A percentile compares a stretch with the other conserved stretches of the same genome.
These are phyloP conservation scores for Cornus controversa DNA, from an alignment of 148 eudicot genomes.

Conservation along the genomic window DNA sequence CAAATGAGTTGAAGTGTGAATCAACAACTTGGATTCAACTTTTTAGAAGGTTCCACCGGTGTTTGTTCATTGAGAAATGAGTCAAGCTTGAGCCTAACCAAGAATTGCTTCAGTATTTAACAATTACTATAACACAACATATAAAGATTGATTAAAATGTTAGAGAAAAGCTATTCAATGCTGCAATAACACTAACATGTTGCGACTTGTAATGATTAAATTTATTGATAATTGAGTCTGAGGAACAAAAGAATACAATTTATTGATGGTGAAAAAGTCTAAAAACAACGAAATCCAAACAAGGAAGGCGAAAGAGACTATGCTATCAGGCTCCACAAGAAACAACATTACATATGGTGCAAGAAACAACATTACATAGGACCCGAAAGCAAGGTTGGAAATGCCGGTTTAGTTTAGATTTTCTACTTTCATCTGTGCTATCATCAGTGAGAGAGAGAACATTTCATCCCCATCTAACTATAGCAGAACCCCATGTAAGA, in stretches of 20 bases:
- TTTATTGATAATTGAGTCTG: too few species aligned
- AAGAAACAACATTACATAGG: background rate
- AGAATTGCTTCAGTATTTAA: too few species aligned
- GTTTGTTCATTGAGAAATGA: too few species aligned
- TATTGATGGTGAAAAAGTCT: conserved; percentile 7
- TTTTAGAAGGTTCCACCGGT: too few species aligned
- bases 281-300: conserved; percentile 5
- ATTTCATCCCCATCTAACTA: conserved; percentile 76
- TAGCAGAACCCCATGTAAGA: conserved; percentile 93
- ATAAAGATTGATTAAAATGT: too few species aligned
- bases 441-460: background rate
- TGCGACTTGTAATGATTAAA: background rate
- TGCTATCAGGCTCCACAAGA: background rate
- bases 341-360: background rate
- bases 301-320: background rate
- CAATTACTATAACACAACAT: too few species aligned
- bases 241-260: conserved; percentile 14
- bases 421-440: background rate
- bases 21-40: too few species aligned
- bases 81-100: too few species aligned
- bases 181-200: too few species aligned
- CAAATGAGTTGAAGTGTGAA: too few species aligned
- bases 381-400: background rate
- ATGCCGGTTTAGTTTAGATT: background rate
- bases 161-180: too few species aligned